phyloP scores from a whole-genome alignment of 1,139 yeast genomes.

The Groenewaldozyma auringiensis region DNA sequence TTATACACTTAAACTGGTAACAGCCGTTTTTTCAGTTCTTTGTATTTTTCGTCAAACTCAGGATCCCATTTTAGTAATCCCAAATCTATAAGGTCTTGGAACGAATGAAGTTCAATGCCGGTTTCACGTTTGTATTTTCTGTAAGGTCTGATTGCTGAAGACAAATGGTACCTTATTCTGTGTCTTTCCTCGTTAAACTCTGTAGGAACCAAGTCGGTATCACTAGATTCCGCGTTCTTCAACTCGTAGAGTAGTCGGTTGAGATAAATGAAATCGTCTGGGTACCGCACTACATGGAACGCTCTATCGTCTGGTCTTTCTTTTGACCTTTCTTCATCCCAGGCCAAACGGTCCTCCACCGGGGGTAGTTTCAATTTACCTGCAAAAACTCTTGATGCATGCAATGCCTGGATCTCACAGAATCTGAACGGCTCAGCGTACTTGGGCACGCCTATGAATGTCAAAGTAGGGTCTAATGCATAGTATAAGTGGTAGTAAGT shows the following conservation, averaged over 20 bases:
- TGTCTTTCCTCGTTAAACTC: background rate
- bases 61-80: slow-evolving; percentile 7
- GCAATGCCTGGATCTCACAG: slow-evolving; percentile 8
- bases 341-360: slow-evolving; percentile 2
- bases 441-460: slow-evolving; percentile 38
- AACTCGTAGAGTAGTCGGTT: slow-evolving; percentile 8
- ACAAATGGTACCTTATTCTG: slow-evolving; percentile 2
- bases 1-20: no score
- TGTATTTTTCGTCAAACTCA: no score
- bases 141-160: slow-evolving; percentile 4
- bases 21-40: no score
- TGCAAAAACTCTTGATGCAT: slow-evolving; percentile 11
- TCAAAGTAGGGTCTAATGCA: slow-evolving; percentile 49
- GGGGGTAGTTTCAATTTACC: slow-evolving; percentile 10
- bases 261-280: slow-evolving; percentile 10
- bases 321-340: slow-evolving; percentile 9
- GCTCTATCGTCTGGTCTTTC: slow-evolving; percentile 5
- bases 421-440: slow-evolving; percentile 7
- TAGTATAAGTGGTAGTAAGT: slow-evolving; percentile 48
- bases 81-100: slow-evolving; percentile 6
- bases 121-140: slow-evolving; percentile 4
- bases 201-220: slow-evolving; percentile 4
- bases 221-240: slow-evolving; percentile 1
- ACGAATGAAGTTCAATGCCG: slow-evolving; percentile 2
- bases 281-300: slow-evolving; percentile 12